Conservation (phyloP, 805 yeast species). For the Saturnispora hagleri region DNA sequence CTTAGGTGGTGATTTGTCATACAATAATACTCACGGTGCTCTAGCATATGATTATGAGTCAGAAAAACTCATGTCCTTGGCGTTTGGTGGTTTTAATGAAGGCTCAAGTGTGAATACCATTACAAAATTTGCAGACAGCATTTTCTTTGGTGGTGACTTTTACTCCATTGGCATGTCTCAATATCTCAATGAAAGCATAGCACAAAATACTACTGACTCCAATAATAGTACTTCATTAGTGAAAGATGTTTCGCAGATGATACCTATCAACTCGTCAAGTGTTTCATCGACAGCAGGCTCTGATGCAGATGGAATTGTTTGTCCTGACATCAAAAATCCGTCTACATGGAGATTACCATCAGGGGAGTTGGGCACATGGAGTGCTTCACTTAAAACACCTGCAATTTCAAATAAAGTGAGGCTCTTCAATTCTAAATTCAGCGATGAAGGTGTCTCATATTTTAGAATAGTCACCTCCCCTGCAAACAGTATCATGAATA, state of each 20-base stretch:
- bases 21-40: constrained; percentile 42
- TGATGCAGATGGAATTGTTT: constrained; percentile 34
- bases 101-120: constrained; percentile 57
- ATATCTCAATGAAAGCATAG: constrained; percentile 23
- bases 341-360: constrained; percentile 43
- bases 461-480: constrained; percentile 76
- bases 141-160: constrained; percentile 78
- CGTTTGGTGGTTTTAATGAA: constrained; percentile 70
- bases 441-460: constrained; percentile 37
- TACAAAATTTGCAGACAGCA: constrained; percentile 31
- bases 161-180: constrained; percentile 45
- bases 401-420: constrained; percentile 65
- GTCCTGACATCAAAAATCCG: constrained; percentile 39
- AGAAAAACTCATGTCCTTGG: constrained; percentile 36
- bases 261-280: constrained; percentile 18
- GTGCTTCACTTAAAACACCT: constrained; percentile 46
- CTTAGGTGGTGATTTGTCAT: constrained; percentile 71
- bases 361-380: constrained; percentile 54
- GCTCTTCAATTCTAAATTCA: constrained; percentile 50
- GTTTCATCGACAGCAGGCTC: constrained; percentile 19
- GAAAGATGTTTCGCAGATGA: constrained; percentile 31
- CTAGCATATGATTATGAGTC: constrained; percentile 51
- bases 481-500: constrained; percentile 81
- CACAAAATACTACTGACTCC: constrained; percentile 17
- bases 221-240: constrained; percentile 22